Conservation (phyloP, 148 eudicot species). For the Amaranthus cruentus region DNA sequence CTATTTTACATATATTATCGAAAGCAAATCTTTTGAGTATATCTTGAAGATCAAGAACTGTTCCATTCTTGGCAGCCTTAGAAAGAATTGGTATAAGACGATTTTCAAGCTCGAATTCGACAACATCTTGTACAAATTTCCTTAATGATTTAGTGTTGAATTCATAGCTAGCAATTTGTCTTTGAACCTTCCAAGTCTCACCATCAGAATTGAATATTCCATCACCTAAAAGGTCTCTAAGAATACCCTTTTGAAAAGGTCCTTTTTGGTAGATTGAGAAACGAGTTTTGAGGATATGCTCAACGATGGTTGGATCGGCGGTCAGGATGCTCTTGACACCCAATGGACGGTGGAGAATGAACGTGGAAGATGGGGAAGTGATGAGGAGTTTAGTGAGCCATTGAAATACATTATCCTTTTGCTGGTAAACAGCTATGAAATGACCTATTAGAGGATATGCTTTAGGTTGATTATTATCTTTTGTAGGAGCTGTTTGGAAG, state of each 20-base stretch:
- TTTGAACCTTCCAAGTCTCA: constrained; percentile 42
- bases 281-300: constrained; percentile 1
- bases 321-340: constrained; percentile 3
- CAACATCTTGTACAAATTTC: constrained; percentile 32
- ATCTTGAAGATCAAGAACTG: constrained; percentile 8
- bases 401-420: constrained; percentile 6
- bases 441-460: constrained; percentile 12
- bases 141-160: constrained; percentile 36
- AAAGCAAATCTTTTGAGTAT: constrained; percentile 11
- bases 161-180: constrained; percentile 35
- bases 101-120: constrained; percentile 27
- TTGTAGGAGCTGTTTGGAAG: neutral
- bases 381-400: constrained; percentile 7
- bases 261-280: constrained; percentile 28
- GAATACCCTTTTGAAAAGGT: neutral
- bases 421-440: constrained; percentile 10
- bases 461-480: neutral
- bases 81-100: constrained; percentile 32
- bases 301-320: constrained; percentile 8
- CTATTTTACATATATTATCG: constrained; percentile 21
- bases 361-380: neutral
- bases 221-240: constrained; percentile 32
- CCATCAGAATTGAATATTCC: constrained; percentile 39
- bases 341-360: constrained; percentile 10
- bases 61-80: constrained; percentile 4